phyloP scores from a whole-genome alignment of 805 yeast species.

The Allodekkera sacchari region DNA sequence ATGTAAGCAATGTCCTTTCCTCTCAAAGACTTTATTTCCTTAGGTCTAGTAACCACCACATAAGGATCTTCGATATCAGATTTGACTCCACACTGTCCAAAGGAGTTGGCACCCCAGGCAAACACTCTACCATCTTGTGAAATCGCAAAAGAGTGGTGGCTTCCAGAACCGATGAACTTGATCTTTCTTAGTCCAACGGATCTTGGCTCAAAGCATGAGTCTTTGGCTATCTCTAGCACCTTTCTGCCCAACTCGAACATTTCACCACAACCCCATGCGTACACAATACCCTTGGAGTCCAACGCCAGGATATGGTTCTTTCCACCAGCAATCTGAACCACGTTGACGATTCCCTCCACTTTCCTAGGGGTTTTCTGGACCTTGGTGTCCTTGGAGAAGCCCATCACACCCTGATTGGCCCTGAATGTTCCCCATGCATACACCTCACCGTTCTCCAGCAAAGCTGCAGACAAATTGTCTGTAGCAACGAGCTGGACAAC shows the following conservation, averaged over 20 bases:
- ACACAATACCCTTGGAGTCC: constrained; percentile 77
- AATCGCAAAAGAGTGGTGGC: constrained; percentile 91
- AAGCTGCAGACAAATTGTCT: constrained; percentile 79
- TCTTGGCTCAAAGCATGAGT: constrained; percentile 68
- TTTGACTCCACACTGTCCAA: constrained; percentile 88
- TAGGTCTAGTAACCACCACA: constrained; percentile 60
- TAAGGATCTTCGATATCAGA: constrained; percentile 81
- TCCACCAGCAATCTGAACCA: constrained; percentile 82
- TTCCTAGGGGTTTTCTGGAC: constrained; percentile 63
- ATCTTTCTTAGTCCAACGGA: constrained; percentile 76
- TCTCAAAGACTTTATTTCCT: constrained; percentile 56
- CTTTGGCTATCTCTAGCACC: constrained; percentile 69
- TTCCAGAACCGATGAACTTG: constrained; percentile 83
- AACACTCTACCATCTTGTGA: constrained; percentile 60
- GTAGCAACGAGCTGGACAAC: constrained; percentile 85
- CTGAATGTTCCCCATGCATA: constrained; percentile 98
- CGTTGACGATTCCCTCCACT: constrained; percentile 51
- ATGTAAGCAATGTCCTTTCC: constrained; percentile 51
- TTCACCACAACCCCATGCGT: constrained; percentile 97
- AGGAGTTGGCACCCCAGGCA: constrained; percentile 96
- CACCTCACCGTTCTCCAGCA: constrained; percentile 76
- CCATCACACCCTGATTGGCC: constrained; percentile 85
- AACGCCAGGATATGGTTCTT: constrained; percentile 86
- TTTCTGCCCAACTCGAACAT: constrained; percentile 87
- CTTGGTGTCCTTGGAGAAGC: constrained; percentile 59